A percentile compares a stretch with the other conserved stretches of the same genome.
phyloP scores from a whole-genome alignment of 2,329 filamentous ascomycete species.

The Cladosporium oxysporum region DNA sequence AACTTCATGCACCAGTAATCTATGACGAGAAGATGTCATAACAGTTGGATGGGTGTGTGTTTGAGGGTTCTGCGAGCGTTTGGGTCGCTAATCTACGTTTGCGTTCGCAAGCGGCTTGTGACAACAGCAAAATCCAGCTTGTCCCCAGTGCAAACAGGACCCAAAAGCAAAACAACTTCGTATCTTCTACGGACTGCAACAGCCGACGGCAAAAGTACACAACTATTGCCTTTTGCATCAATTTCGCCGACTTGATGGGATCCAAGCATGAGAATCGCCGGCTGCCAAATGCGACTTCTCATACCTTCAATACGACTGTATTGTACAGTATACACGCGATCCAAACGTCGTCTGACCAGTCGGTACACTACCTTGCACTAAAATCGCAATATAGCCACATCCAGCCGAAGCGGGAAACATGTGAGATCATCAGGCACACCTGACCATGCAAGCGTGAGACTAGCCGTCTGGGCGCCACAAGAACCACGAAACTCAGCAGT shows the following conservation, averaged over 20 bases:
- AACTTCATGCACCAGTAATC: background rate
- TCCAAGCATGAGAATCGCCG: background rate
- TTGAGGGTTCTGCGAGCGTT: background rate
- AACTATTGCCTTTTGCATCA: background rate
- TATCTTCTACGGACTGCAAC: rapidly evolving
- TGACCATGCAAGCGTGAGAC: background rate
- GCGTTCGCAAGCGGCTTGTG: background rate
- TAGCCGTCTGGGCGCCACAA: conserved; percentile 10
- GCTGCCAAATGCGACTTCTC: background rate
- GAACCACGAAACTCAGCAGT: background rate
- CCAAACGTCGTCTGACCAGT: background rate
- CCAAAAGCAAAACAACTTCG: background rate
- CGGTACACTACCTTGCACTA: background rate
- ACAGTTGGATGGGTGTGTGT: background rate
- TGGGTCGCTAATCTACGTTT: background rate
- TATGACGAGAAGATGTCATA: background rate
- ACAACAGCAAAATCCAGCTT: background rate
- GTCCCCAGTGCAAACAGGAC: background rate
- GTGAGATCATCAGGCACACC: conserved; percentile 17
- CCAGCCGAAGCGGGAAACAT: background rate
- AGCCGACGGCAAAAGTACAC: background rate
- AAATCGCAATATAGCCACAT: background rate
- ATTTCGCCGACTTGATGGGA: background rate
- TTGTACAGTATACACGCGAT: background rate
- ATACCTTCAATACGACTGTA: background rate